Evolutionary conservation across 2,329 filamentous ascomycete genomes (phyloP), one percentile per base, ranked within the genome.

Genomic region (Paecilomyces formosus): DNA sequence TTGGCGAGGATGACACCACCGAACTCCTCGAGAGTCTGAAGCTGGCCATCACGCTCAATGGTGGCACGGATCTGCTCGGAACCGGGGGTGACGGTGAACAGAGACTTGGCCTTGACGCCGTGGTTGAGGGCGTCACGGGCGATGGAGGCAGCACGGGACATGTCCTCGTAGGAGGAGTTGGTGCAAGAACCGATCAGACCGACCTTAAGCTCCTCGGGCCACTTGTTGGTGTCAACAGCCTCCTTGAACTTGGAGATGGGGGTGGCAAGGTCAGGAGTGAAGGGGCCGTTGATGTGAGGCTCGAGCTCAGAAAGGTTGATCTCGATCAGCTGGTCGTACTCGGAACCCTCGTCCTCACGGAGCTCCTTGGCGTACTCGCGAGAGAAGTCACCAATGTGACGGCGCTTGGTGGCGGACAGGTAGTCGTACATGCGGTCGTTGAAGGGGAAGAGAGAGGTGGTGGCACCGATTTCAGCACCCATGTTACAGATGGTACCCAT

Each of bases 381-480:
- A 57, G 94, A 85, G 74, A 92, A 97, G 75, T 97, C 91, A 71
- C 90, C 94, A 68, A 99, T 97, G 15, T 88, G 84, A 72, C 85
- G 82, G 71, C 94, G 89, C 85, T 96, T 97, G 68, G 94, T 99
- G 50, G 92, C 90, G 52, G 81, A 81, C 51, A 99, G 86, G 81
- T 97, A 99, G 74, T 97, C 89, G 82, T 96, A 90, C 92, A 96
- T 96, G 73, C 89, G 86, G 77, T 97, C 90, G 81, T 95, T 96
- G 87, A 96, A 99, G 67, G 92, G 92, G 88, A 99, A 99, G 52
- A 97, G 72, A 15, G 92, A 95, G 57, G 93, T 97, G 21, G 93
- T 97, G 60, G 92, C 78, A 70, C 79, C 79, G 62, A 86, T 85
- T 70, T 85, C 83, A 66, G 83, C 81, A 74, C 82, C 82, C 85